These are phyloP conservation scores for Fragaria nilgerrensis DNA, from an alignment of 306 rosid species.

Conservation along the genomic window DNA sequence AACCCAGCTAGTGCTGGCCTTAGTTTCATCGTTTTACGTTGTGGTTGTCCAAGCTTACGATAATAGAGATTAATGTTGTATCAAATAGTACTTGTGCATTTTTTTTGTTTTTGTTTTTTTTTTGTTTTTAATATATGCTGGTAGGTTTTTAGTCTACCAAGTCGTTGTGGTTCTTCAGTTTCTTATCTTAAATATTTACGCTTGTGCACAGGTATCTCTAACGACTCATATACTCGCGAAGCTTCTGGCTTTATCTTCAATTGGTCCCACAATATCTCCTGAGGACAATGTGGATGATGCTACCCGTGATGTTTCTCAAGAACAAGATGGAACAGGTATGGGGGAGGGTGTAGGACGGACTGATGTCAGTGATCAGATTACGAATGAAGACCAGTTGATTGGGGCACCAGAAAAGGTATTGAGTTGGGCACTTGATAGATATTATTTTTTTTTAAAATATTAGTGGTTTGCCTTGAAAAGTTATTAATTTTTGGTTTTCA, in stretches of 20 bases:
- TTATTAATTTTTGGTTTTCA: conserved; percentile 18
- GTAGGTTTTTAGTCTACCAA: not conserved
- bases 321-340: conserved; percentile 77
- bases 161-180: conserved; percentile 1
- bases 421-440: not conserved
- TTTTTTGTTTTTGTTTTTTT: too few relatives aligned
- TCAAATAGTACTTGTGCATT: not conserved
- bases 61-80: not conserved
- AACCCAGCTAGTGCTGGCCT: not conserved
- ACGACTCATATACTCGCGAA: conserved; percentile 62
- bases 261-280: conserved; percentile 61
- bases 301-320: conserved; percentile 42
- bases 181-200: not conserved
- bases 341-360: conserved; percentile 79
- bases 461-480: not conserved
- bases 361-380: conserved; percentile 88
- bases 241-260: conserved; percentile 58
- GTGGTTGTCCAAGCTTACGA: not conserved
- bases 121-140: not conserved
- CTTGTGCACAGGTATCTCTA: conserved; percentile 61
- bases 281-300: conserved; percentile 59
- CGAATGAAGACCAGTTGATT: conserved; percentile 87
- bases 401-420: conserved; percentile 71
- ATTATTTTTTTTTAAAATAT: not conserved
- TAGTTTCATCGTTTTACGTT: not conserved